These are phyloP conservation scores for Gossypium longicalyx DNA, from an alignment of 345 rosid genomes.

Conservation along the genomic window DNA sequence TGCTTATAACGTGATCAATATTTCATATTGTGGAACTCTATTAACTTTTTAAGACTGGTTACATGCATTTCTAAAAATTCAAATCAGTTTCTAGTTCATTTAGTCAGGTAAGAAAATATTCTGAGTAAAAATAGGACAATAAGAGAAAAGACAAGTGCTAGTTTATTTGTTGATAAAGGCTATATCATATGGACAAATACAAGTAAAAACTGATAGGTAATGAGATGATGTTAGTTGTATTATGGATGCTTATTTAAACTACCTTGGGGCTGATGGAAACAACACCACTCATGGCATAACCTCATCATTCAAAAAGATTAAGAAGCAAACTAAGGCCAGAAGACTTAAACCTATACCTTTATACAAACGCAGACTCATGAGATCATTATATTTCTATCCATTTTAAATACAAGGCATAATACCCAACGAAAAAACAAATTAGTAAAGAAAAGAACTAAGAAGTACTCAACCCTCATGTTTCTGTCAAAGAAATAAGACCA, in stretches of 20 bases:
- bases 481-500: neutral
- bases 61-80: neutral
- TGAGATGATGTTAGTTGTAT: too few species aligned
- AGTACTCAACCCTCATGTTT: neutral
- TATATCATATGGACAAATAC: too few species aligned
- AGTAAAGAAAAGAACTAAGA: neutral
- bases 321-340: too few species aligned
- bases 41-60: neutral
- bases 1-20: neutral
- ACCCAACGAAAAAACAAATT: neutral
- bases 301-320: too few species aligned
- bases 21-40: neutral
- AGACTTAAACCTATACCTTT: too few species aligned
- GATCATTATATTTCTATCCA: neutral
- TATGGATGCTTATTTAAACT: too few species aligned
- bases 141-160: neutral
- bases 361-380: too few species aligned
- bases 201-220: too few species aligned
- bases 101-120: neutral
- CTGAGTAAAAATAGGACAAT: neutral
- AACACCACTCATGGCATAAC: too few species aligned
- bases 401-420: neutral
- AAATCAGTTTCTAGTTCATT: neutral
- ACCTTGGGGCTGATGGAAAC: too few species aligned
- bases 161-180: too few species aligned